Conservation (phyloP, 2,329 filamentous ascomycete species). For the Trichoderma breve region DNA sequence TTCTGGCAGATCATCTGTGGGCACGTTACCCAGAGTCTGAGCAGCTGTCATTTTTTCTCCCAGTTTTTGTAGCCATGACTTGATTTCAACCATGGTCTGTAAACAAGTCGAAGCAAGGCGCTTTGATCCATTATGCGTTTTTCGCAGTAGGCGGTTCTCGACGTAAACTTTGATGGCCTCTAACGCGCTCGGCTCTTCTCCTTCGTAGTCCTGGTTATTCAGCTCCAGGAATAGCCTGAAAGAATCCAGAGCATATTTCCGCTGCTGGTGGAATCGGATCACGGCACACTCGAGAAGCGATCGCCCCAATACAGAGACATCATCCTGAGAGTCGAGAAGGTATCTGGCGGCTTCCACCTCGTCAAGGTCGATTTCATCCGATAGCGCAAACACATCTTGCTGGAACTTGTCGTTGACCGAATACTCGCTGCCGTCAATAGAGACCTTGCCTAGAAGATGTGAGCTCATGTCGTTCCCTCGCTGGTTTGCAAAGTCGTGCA, state of each 20-base stretch:
- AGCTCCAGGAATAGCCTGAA: constrained; percentile 76
- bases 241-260: constrained; percentile 79
- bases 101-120: constrained; percentile 74
- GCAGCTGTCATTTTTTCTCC: constrained; percentile 73
- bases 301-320: constrained; percentile 66
- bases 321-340: constrained; percentile 69
- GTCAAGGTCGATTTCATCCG: constrained; percentile 86
- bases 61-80: constrained; percentile 72
- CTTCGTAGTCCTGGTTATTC: constrained; percentile 54
- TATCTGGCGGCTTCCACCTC: constrained; percentile 80
- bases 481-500: background rate
- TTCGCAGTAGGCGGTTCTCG: constrained; percentile 34
- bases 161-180: constrained; percentile 38
- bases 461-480: constrained; percentile 14
- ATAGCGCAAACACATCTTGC: constrained; percentile 74
- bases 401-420: constrained; percentile 84
- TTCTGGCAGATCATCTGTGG: constrained; percentile 53
- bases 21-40: constrained; percentile 67
- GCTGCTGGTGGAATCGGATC: constrained; percentile 83
- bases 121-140: constrained; percentile 43
- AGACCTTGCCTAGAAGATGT: constrained; percentile 65
- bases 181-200: constrained; percentile 38
- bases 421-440: constrained; percentile 70
- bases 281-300: constrained; percentile 75
- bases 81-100: constrained; percentile 71